phyloP scores from a whole-genome alignment of 768 basidiomycete genomes.

The Naganishia friedmannii region DNA sequence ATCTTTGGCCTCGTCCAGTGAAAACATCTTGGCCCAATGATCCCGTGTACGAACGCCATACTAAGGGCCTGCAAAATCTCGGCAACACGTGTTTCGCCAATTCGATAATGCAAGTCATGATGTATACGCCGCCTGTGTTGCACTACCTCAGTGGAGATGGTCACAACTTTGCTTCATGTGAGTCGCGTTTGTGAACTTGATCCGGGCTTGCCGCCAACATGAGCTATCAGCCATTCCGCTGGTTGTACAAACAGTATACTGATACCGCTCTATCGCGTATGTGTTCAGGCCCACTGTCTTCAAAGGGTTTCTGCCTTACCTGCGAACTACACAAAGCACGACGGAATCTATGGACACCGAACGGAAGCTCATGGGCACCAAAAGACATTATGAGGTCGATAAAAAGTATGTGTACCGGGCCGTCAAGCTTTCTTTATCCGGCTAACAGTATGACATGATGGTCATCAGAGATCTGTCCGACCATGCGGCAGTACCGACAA shows the following conservation, averaged over 20 bases:
- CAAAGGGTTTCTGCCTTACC: conserved; percentile 68
- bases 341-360: conserved; percentile 55
- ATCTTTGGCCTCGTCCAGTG: conserved; percentile 21
- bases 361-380: conserved; percentile 61
- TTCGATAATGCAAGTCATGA: conserved; percentile 84
- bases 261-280: background rate
- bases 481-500: conserved; percentile 84
- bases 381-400: conserved; percentile 65
- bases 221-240: background rate
- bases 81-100: conserved; percentile 97
- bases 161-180: conserved; percentile 9
- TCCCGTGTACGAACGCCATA: conserved; percentile 11
- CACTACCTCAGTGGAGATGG: conserved; percentile 4
- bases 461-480: conserved; percentile 75
- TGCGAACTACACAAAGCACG: conserved; percentile 67
- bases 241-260: background rate
- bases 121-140: conserved; percentile 81
- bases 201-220: background rate
- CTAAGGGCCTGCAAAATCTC: conserved; percentile 68
- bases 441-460: conserved; percentile 10
- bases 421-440: background rate
- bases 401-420: conserved; percentile 58
- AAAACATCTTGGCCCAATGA: conserved; percentile 17
- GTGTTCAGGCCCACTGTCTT: background rate
- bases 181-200: background rate